Conservation (phyloP, 1,284 basidiomycete genomes). For the Pascua guehoae region DNA sequence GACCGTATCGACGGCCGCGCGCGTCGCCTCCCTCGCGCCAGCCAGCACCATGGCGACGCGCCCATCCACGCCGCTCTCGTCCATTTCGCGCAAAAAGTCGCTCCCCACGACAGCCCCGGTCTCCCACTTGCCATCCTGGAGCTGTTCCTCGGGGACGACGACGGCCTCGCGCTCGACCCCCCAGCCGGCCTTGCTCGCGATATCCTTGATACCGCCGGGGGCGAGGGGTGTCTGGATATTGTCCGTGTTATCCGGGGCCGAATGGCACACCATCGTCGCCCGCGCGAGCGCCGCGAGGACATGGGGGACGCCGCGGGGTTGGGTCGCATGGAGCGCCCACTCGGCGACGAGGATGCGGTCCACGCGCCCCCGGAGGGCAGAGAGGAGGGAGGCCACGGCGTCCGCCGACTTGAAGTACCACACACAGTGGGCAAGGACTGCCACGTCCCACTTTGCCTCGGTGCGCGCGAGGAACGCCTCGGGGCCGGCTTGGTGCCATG, state of each 20-base stretch:
- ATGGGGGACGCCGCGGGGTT: constrained; percentile 2
- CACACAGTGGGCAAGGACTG: constrained; percentile 7
- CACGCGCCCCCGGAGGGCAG: not conserved
- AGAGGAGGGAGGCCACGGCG: not conserved
- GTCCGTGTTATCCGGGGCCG: not conserved
- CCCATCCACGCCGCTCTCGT: not conserved
- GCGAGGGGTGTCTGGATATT: constrained; percentile 3
- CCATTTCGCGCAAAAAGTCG: not conserved
- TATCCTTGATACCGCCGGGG: not conserved
- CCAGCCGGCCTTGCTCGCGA: not conserved
- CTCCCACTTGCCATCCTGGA: constrained; percentile 8
- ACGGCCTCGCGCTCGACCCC: not conserved
- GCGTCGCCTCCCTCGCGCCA: not conserved
- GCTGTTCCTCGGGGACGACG: not conserved
- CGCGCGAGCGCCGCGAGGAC: constrained; percentile 2
- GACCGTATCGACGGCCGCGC: not conserved
- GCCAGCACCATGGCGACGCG: not conserved
- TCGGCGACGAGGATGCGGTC: constrained; percentile 6
- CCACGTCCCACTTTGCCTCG: not conserved
- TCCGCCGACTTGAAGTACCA: constrained; percentile 8
- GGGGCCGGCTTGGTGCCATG: not conserved
- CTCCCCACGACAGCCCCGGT: not conserved
- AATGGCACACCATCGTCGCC: not conserved
- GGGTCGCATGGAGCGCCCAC: constrained; percentile 1
- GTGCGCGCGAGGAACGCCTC: not conserved